Conservation (phyloP, 148 eudicot species). For the Euryodendron excelsum region DNA sequence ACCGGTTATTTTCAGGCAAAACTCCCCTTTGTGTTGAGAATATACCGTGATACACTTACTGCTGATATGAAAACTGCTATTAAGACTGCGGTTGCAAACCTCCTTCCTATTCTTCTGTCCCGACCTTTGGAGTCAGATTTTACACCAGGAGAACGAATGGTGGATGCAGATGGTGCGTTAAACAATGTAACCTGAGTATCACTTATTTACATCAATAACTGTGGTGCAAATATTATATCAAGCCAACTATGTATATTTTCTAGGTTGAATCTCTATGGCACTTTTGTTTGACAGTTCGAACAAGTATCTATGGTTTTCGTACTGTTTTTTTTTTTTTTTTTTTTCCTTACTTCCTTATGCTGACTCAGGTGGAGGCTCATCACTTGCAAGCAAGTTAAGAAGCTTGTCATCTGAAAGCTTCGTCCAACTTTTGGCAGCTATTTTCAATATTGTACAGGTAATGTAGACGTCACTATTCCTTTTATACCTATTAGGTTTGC, state of each 20-base stretch:
- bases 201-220: not conserved
- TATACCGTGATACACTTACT: constrained; percentile 87
- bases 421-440: constrained; percentile 14
- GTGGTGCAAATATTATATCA: not conserved
- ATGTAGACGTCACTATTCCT: constrained; percentile 24
- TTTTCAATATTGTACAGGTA: constrained; percentile 17
- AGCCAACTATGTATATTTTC: not conserved
- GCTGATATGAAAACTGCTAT: constrained; percentile 94
- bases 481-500: not conserved
- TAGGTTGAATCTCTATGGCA: not conserved
- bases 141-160: constrained; percentile 63
- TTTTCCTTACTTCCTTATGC: constrained; percentile 12
- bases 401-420: constrained; percentile 80
- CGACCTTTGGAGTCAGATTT: constrained; percentile 60
- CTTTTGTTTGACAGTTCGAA: not conserved
- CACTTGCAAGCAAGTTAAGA: constrained; percentile 86
- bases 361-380: constrained; percentile 79
- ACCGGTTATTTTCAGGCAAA: constrained; percentile 59
- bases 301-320: not conserved
- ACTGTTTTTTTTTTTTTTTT: constrained; percentile 4
- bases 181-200: not conserved
- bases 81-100: constrained; percentile 70
- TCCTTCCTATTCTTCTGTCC: constrained; percentile 74
- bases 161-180: constrained; percentile 76
- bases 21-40: constrained; percentile 87